phyloP scores from a whole-genome alignment of 495 filamentous ascomycete genomes.

The Immersiella caudata region DNA sequence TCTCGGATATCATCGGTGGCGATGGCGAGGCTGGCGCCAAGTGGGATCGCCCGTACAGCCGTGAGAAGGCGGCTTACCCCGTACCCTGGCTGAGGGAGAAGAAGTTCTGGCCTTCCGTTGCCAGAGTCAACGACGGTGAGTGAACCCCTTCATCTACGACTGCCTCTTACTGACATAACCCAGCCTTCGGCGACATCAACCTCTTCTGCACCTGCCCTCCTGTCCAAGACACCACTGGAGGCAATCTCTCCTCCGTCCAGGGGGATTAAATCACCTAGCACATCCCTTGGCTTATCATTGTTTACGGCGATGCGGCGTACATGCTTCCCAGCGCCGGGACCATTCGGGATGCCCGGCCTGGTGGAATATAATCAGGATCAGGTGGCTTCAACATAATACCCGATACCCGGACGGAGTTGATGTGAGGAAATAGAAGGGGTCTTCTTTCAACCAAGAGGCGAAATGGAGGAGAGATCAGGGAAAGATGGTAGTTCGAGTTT shows the following conservation, averaged over 20 bases:
- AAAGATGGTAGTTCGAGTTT: neutral
- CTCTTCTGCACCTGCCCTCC: slow-evolving; percentile 95
- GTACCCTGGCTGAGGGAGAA: slow-evolving; percentile 84
- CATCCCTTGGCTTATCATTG: neutral
- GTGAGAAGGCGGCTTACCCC: slow-evolving; percentile 88
- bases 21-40: slow-evolving; percentile 52
- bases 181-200: slow-evolving; percentile 89
- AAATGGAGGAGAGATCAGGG: neutral
- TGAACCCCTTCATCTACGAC: slow-evolving; percentile 15
- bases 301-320: neutral
- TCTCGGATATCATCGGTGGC: slow-evolving; percentile 73
- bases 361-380: neutral
- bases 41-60: slow-evolving; percentile 78
- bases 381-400: slow-evolving; percentile 10
- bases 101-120: slow-evolving; percentile 97
- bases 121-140: slow-evolving; percentile 87
- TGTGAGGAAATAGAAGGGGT: no score
- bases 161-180: slow-evolving; percentile 27
- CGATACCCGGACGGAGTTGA: neutral
- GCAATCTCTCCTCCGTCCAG: slow-evolving; percentile 29
- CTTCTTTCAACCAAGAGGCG: slow-evolving; percentile 8
- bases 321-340: neutral
- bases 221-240: slow-evolving; percentile 63
- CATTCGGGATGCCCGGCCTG: no score
- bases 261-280: slow-evolving; percentile 14